Evolutionary conservation across 768 basidiomycete genomes (phyloP).

Genomic region (Tylopilus felleus): DNA sequence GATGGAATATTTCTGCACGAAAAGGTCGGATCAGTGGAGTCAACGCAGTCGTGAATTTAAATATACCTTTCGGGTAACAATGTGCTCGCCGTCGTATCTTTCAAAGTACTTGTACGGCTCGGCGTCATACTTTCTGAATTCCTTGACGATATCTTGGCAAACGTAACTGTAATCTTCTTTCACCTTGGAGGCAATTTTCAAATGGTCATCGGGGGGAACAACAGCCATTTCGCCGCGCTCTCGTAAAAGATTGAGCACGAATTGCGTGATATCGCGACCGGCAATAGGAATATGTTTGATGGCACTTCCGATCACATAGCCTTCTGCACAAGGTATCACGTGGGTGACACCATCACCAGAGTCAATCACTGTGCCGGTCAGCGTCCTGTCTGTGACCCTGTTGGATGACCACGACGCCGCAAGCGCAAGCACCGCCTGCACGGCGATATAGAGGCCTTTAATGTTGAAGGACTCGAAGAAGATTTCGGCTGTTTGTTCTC

Average conservation of each 20-base stretch:
- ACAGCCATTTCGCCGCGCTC: slow-evolving; percentile 88
- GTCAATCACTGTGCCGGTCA: slow-evolving; percentile 97
- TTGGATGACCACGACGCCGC: slow-evolving; percentile 97
- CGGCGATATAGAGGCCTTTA: slow-evolving; percentile 96
- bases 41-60: neutral
- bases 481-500: slow-evolving; percentile 98
- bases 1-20: slow-evolving; percentile 77
- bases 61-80: slow-evolving; percentile 84
- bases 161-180: slow-evolving; percentile 99
- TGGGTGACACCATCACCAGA: slow-evolving; percentile 99
- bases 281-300: slow-evolving; percentile 99
- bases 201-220: slow-evolving; percentile 95
- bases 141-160: slow-evolving; percentile 97
- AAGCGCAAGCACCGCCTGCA: slow-evolving; percentile 96
- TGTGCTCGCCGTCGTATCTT: slow-evolving; percentile 90
- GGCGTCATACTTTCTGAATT: slow-evolving; percentile 96
- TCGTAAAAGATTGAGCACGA: slow-evolving; percentile 92
- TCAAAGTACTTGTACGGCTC: slow-evolving; percentile 96
- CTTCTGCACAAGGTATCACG: slow-evolving; percentile 94
- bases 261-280: slow-evolving; percentile 94
- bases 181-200: slow-evolving; percentile 87
- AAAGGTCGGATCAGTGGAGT: slow-evolving; percentile 6
- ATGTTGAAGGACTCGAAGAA: slow-evolving; percentile 99
- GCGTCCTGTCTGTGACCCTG: slow-evolving; percentile 82
- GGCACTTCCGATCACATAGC: slow-evolving; percentile 97